These are phyloP conservation scores for Juncus inflexus DNA, from an alignment of 176 grass and related monocot genomes.

Conservation along the genomic window DNA sequence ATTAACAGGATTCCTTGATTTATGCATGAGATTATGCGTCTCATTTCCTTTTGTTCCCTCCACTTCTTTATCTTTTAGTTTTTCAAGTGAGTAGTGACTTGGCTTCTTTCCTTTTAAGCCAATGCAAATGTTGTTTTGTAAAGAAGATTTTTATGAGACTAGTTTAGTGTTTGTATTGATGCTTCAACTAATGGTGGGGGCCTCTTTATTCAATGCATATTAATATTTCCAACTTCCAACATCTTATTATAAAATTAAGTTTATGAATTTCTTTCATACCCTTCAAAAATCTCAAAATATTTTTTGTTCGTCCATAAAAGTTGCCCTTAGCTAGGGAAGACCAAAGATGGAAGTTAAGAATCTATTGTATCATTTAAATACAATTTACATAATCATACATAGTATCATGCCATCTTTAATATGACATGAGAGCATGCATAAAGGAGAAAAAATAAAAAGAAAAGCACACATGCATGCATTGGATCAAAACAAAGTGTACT, in stretches of 20 bases:
- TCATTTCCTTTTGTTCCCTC: background rate
- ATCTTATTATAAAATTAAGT: no score
- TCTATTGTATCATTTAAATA: no score
- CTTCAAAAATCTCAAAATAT: no score
- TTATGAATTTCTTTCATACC: no score
- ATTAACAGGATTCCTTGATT: conserved; percentile 10
- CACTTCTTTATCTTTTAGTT: conserved; percentile 5
- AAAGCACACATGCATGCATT: conserved; percentile 12
- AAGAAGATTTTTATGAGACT: conserved; percentile 8
- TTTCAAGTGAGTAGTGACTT: conserved; percentile 21
- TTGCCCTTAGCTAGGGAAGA: no score
- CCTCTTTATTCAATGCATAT: background rate
- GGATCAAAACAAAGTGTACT: conserved; percentile 22
- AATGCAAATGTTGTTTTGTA: conserved; percentile 27
- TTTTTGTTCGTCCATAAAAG: no score
- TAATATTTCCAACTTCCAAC: no score
- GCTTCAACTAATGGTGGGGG: conserved; percentile 16
- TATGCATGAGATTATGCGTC: conserved; percentile 29
- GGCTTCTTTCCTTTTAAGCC: conserved; percentile 30
- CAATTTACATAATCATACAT: background rate
- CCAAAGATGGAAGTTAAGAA: no score
- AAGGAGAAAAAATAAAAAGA: background rate
- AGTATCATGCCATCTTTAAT: background rate
- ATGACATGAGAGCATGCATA: background rate
- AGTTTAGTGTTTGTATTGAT: conserved; percentile 18